Conservation (phyloP, 164 flowering plant genomes). For the Stephania cephalantha region DNA sequence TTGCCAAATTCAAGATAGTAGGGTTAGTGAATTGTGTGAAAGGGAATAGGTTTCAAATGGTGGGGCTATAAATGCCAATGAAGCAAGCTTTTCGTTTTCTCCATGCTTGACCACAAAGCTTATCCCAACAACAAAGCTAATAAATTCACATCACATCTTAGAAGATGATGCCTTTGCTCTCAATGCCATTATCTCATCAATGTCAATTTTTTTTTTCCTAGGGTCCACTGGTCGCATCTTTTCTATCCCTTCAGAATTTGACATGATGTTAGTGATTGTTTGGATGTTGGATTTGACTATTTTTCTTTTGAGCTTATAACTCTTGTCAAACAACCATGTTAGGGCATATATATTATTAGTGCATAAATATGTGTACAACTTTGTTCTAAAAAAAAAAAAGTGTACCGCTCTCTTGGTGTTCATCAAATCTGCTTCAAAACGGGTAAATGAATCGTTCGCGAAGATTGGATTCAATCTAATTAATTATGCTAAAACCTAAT, state of each 20-base stretch:
- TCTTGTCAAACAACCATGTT: too few species aligned
- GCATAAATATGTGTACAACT: too few species aligned
- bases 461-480: too few species aligned
- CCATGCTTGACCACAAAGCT: conserved; percentile 2
- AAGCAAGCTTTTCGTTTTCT: background rate
- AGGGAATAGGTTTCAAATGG: background rate
- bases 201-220: background rate
- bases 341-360: too few species aligned
- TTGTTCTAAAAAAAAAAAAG: too few species aligned
- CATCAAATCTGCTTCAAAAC: too few species aligned
- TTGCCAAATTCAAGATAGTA: background rate
- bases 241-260: background rate
- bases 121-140: background rate
- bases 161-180: conserved; percentile 3
- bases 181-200: background rate
- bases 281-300: background rate
- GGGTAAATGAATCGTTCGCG: too few species aligned
- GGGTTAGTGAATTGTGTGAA: background rate
- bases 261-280: background rate
- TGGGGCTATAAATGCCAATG: background rate
- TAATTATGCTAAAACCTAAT: too few species aligned
- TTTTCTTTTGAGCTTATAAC: background rate
- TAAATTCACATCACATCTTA: background rate
- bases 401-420: too few species aligned
- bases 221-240: background rate